phyloP scores from a whole-genome alignment of 2,329 filamentous ascomycete species.

The Colletotrichum shisoi region DNA sequence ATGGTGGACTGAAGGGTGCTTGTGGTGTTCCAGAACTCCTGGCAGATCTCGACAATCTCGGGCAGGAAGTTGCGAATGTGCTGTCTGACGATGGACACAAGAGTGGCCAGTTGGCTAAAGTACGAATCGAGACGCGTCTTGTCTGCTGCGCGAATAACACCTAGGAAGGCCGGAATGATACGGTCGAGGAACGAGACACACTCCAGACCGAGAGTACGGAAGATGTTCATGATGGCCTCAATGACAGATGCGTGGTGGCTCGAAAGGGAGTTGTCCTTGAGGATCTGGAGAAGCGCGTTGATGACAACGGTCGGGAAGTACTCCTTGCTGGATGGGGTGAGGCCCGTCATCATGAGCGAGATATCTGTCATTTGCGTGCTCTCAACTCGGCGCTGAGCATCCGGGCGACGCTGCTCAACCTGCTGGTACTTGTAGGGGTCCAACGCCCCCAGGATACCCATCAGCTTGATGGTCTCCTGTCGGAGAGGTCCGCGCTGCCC shows the following conservation, averaged over 20 bases:
- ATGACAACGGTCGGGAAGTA: constrained; percentile 99
- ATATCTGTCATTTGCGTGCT: constrained; percentile 83
- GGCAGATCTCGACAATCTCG: constrained; percentile 83
- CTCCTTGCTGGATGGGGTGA: constrained; percentile 96
- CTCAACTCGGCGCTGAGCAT: constrained; percentile 73
- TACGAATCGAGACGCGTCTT: constrained; percentile 86
- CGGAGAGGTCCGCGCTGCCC: constrained; percentile 81
- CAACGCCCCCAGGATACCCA: constrained; percentile 92
- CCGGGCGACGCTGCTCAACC: constrained; percentile 87
- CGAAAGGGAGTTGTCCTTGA: constrained; percentile 87
- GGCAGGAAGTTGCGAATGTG: constrained; percentile 92
- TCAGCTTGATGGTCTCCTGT: constrained; percentile 93
- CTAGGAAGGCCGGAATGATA: constrained; percentile 92
- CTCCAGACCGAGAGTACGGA: constrained; percentile 93
- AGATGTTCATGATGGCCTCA: constrained; percentile 98
- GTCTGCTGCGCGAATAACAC: constrained; percentile 84
- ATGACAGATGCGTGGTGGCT: constrained; percentile 94
- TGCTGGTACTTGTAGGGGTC: constrained; percentile 97
- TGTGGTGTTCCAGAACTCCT: constrained; percentile 88
- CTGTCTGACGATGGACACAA: constrained; percentile 94
- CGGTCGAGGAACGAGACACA: constrained; percentile 94
- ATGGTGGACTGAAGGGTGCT: constrained; percentile 89
- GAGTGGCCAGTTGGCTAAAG: constrained; percentile 92
- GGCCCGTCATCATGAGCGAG: constrained; percentile 94
- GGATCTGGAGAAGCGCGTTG: constrained; percentile 88